A percentile compares a stretch with the other conserved stretches of the same genome.
Conservation (phyloP, 2,329 filamentous ascomycete genomes). For the Alternaria triticimaculans region DNA sequence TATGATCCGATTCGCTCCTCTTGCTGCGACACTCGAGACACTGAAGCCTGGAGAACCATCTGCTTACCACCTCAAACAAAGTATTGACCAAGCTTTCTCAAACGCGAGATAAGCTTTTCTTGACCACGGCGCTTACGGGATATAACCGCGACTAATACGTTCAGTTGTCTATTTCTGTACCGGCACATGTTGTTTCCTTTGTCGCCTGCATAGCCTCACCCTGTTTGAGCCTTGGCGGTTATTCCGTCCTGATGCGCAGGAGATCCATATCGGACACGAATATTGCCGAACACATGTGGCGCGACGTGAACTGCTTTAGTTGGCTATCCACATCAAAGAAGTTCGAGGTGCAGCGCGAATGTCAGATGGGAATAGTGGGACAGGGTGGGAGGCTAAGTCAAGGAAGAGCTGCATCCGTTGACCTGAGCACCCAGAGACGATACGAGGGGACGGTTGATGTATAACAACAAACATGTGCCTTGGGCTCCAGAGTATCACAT, state of each 20-base stretch:
- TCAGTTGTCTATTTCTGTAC: not conserved
- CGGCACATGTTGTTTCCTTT: not conserved
- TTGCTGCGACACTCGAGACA: not conserved
- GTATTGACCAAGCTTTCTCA: not conserved
- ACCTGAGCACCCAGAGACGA: not conserved
- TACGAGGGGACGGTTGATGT: not conserved
- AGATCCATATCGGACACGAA: constrained; percentile 16
- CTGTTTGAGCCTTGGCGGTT: constrained; percentile 1
- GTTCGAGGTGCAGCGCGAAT: constrained; percentile 8
- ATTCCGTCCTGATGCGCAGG: constrained; percentile 5
- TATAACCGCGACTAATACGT: not conserved
- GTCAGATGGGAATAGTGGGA: constrained; percentile 6
- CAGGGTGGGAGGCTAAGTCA: not conserved
- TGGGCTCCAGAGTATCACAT: not conserved
- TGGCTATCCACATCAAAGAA: constrained; percentile 20
- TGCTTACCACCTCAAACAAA: not conserved
- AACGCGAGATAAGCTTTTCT: not conserved
- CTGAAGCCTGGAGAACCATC: not conserved
- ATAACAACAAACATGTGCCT: not conserved
- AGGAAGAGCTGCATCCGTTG: constrained; percentile 9
- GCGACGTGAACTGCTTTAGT: constrained; percentile 4
- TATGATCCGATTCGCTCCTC: not conserved
- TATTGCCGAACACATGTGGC: constrained; percentile 20
- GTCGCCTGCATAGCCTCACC: constrained; percentile 12
- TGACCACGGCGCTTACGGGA: not conserved